Base-by-base conservation (phyloP, 768 basidiomycete species). In the Multifurca ochricompacta region DNA sequence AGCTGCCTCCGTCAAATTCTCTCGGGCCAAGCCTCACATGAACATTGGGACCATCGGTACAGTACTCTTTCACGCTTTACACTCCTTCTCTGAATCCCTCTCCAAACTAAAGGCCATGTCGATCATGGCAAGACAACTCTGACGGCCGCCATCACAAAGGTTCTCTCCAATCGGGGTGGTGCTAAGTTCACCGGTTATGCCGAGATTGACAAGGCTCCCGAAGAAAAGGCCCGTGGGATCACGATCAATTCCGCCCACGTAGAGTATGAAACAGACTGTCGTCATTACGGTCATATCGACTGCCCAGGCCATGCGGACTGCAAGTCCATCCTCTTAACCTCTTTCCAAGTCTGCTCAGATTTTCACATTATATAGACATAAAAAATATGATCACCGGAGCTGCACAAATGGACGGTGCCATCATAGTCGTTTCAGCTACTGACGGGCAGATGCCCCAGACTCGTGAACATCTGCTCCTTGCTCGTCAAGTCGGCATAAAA, bases 381-480 rank as follows among this genome's bases (percentile, higher is more conserved):
- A 91, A 95, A 71, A 96, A 96, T 78, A 96, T 96, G 93, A 97
- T 98, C 66, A 97, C 95, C 44, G 94, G 94, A 69, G 94, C 94
- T 51, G 93, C 95, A 31, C 94, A 96, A 67, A 95, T 98, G 86
- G 94, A 98, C 63, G 90, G 90, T 60, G 88, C 87, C 62, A 92
- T 92, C 64, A 91, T 92, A 64, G 90, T 98, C 62, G 96, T 99
- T 28, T 96, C 96, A 46, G 96, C 96, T 28, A 95, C 91, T 10
- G 96, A 99, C 67, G 96, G 96, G 63, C 94, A 97, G 72, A 99
- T 99, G 96, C 96, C 95, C 51, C 95, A 98, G 71, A 99, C 96
- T 46, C 85, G 94, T 64, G 96, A 99, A 76, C 96, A 99, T 73
- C 73, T 99, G 58, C 85, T 99, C 50, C 83, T 99, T 44, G 95